Evolutionary conservation across 2,329 filamentous ascomycete genomes (phyloP), one percentile per base, ranked within the genome.

Genomic region (Clonostachys byssicola): DNA sequence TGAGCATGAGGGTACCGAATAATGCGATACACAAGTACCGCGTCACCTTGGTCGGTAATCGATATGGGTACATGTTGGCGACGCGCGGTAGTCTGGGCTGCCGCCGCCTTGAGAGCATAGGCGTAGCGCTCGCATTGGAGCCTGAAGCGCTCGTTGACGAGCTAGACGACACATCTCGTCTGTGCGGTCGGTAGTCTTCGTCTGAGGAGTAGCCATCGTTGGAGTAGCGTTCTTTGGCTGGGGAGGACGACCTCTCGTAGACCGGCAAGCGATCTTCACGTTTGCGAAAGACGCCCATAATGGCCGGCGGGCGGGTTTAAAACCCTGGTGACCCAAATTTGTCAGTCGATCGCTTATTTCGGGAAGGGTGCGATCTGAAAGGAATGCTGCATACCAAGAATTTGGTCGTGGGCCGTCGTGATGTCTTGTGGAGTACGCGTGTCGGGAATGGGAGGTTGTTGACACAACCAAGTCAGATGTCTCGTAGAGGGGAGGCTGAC

Each of bases 21-120:
- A 95, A 72, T 5, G 77, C 80, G 43, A 92, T 72, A 53, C 89
- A 90, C 47, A 96, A 80, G 62, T 87, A 95, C 56, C 90, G 78
- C 47, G 89, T 83, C 49, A 94, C 80, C 51, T 78, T 86, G 59
- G 85, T 83, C 7, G 88, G 88, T 40, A 92, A 67, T 34, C 83
- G 76, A 57, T 87, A 88, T 45, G 67, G 68, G 45, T 68, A 69
- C n/a, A 61, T 50, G 34, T 52, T 50, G 23, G 56, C 53, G 6
- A 55, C 47, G 9, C 58, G 49, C 44, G 49, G 50, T 17, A 51
- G 50, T 9, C 50, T 53, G 23, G 49, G 53, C 39, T 33, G 51
- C 39, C 52, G 57, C 51, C 64, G 64, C 45, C 67, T 74, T 4
- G 71, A 66, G 38, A 73, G 59, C 60, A 79, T 75, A 34, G 74